These are phyloP conservation scores for Cercospora berteroae DNA, from an alignment of 2,329 filamentous ascomycete species.

Conservation along the genomic window DNA sequence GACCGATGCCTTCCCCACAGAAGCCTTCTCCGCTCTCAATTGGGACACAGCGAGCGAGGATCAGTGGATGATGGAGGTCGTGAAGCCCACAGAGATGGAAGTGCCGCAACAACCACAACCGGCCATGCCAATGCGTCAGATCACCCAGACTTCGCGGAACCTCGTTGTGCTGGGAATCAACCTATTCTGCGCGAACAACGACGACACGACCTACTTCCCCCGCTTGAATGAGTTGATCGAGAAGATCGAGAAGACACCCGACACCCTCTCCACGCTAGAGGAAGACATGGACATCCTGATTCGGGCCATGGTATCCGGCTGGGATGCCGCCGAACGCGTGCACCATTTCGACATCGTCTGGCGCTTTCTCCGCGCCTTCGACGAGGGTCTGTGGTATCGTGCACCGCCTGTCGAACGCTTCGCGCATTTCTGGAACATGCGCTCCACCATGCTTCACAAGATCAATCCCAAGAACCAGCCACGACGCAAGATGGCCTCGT, in stretches of 20 bases:
- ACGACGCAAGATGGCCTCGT: slow-evolving; percentile 8
- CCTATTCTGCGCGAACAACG: slow-evolving; percentile 21
- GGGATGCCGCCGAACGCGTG: slow-evolving; percentile 26
- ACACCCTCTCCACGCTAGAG: slow-evolving; percentile 19
- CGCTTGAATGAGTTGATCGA: slow-evolving; percentile 23
- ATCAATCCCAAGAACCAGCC: slow-evolving; percentile 26
- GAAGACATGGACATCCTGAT: slow-evolving; percentile 27
- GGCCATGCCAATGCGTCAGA: neutral
- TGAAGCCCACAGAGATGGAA: slow-evolving; percentile 3
- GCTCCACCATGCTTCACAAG: slow-evolving; percentile 24
- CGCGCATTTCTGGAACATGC: slow-evolving; percentile 25
- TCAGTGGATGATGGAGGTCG: slow-evolving; percentile 17
- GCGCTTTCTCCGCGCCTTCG: slow-evolving; percentile 26
- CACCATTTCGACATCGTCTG: slow-evolving; percentile 29
- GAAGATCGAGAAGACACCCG: slow-evolving; percentile 23
- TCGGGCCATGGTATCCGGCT: slow-evolving; percentile 22
- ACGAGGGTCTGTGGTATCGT: slow-evolving; percentile 27
- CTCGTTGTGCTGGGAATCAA: slow-evolving; percentile 25
- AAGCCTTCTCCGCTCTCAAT: slow-evolving; percentile 12
- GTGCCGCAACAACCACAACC: neutral
- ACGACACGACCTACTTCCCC: slow-evolving; percentile 24
- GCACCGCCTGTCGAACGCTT: slow-evolving; percentile 20
- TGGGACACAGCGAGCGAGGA: slow-evolving; percentile 22
- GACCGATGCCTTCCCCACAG: neutral
- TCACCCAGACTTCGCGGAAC: slow-evolving; percentile 16